Evolutionary conservation across 768 basidiomycete species (phyloP).

Genomic region (Cyclocybe cylindracea): DNA sequence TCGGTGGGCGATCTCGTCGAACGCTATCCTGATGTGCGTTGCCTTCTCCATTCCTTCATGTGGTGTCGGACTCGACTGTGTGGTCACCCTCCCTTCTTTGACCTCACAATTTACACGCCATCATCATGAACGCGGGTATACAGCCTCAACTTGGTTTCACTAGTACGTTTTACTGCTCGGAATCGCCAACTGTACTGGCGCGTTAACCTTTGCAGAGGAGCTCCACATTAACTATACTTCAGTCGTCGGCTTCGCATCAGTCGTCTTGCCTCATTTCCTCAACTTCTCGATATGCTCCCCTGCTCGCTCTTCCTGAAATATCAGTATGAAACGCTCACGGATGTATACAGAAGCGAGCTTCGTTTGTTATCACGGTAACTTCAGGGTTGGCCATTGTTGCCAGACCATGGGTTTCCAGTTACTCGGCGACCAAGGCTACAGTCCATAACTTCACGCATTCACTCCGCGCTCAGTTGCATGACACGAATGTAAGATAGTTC

Average conservation of each 20-base stretch:
- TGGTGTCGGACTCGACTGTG: neutral
- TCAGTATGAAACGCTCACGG: neutral
- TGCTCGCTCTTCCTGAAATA: neutral
- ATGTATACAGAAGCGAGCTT: conserved; percentile 26
- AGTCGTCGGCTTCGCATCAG: conserved; percentile 46
- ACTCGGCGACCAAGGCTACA: conserved; percentile 61
- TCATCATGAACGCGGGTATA: conserved; percentile 54
- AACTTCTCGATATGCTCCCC: conserved; percentile 43
- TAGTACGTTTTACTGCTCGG: no score
- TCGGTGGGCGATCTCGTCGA: conserved; percentile 42
- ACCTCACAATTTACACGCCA: no score
- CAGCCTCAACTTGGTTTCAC: conserved; percentile 52
- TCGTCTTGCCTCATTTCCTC: conserved; percentile 55
- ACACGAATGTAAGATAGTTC: conserved; percentile 55
- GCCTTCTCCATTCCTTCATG: neutral
- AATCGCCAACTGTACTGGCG: no score
- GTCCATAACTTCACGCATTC: conserved; percentile 52
- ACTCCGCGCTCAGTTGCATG: conserved; percentile 45
- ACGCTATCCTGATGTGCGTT: conserved; percentile 49
- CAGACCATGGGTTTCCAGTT: conserved; percentile 41
- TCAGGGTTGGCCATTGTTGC: conserved; percentile 54
- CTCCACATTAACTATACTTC: conserved; percentile 54
- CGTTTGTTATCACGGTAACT: conserved; percentile 49
- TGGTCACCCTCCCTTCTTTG: no score
- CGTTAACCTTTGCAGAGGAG: conserved; percentile 30